Conservation (phyloP, 1,284 basidiomycete species). For the Cryptococcus sp. region DNA sequence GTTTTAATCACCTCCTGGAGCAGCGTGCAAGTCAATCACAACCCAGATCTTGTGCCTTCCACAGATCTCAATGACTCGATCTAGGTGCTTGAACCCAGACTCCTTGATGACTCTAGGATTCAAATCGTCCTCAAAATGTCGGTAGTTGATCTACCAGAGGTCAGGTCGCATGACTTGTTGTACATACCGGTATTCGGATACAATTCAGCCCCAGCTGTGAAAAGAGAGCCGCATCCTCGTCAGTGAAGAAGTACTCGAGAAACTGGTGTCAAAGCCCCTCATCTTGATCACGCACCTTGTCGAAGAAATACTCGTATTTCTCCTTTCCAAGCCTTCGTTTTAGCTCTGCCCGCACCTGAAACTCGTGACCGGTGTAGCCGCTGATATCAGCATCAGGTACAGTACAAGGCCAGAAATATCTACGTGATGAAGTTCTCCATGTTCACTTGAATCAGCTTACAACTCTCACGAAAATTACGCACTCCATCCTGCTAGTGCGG, state of each 20-base stretch:
- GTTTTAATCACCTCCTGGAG: conserved; percentile 31
- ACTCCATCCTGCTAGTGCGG: conserved; percentile 46
- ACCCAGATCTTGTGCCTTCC: conserved; percentile 39
- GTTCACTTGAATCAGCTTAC: conserved; percentile 29
- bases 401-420: not conserved
- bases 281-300: conserved; percentile 53
- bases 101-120: conserved; percentile 42
- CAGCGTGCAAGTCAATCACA: conserved; percentile 46
- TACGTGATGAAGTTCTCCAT: conserved; percentile 45
- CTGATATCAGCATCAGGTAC: not conserved
- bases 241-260: conserved; percentile 67
- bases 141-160: conserved; percentile 37
- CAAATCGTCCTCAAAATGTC: conserved; percentile 44
- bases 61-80: conserved; percentile 40
- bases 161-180: not conserved
- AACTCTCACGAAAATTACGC: conserved; percentile 8
- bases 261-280: conserved; percentile 51
- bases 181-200: conserved; percentile 51
- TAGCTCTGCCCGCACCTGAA: conserved; percentile 65
- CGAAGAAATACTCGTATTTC: conserved; percentile 71
- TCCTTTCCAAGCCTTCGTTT: conserved; percentile 60
- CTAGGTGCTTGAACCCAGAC: conserved; percentile 43
- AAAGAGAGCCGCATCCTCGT: conserved; percentile 66
- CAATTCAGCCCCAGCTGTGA: conserved; percentile 63
- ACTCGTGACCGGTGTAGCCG: conserved; percentile 39